Percentiles rank a stretch among this genome's conserved stretches.
These are phyloP conservation scores for Fragaria ananassa DNA, from an alignment of 306 rosid species.

Conservation along the genomic window DNA sequence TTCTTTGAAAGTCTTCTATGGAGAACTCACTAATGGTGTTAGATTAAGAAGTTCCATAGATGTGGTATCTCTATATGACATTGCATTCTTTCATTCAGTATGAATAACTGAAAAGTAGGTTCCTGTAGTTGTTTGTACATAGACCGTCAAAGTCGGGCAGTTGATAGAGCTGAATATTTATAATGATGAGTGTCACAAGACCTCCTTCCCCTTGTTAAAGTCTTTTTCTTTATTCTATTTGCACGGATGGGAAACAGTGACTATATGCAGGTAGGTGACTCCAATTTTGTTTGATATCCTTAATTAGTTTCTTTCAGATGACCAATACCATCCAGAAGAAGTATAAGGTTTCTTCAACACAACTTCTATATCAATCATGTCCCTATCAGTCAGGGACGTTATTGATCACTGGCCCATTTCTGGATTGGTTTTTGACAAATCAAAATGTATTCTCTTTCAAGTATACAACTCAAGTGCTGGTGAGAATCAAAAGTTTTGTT, in stretches of 20 bases:
- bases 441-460: conserved; percentile 79
- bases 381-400: conserved; percentile 86
- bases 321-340: conserved; percentile 96
- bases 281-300: conserved; percentile 46
- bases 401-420: conserved; percentile 80
- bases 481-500: conserved; percentile 36
- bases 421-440: conserved; percentile 70
- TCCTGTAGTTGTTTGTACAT: not conserved
- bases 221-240: not conserved
- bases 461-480: conserved; percentile 89
- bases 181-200: not conserved
- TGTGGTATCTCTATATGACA: not conserved
- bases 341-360: conserved; percentile 94
- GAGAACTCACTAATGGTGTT: not conserved
- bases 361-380: conserved; percentile 88
- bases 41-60: not conserved
- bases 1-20: not conserved
- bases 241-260: not conserved
- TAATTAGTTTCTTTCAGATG: conserved; percentile 73
- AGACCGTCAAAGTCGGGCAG: not conserved
- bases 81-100: not conserved
- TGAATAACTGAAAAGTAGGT: not conserved
- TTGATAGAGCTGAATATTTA: not conserved
- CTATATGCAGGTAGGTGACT: not conserved
- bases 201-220: not conserved